Base-by-base conservation (phyloP, 2,329 filamentous ascomycete species). In the Trichoderma asperellum region DNA sequence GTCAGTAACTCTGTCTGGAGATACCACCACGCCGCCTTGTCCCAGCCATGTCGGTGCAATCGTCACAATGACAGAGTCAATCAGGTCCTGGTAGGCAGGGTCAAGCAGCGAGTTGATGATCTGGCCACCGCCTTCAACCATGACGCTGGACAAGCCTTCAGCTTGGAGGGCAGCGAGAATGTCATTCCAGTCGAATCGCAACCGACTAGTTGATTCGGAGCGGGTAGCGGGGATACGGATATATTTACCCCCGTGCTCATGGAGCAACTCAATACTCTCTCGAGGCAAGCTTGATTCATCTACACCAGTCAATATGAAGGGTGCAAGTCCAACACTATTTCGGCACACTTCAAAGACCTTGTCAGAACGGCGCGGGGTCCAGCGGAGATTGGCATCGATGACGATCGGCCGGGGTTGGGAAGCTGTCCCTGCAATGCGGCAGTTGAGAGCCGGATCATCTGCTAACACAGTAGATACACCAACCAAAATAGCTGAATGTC, bases 41-140 rank as follows among this genome's bases (percentile, higher is more conserved):
- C 95, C 95, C n/a, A 98, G 84, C 88, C 93, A 98, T 0, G 89
- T 93, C 10, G 95, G 95, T 3, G 95, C 94, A 75, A 97, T 89
- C 0, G 95, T 97, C 69, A 97, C 85, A 74, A 98, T 91, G 60
- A 97, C 89, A 2, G 91, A 91, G 76, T 93, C 87, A 53, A 97
- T 84, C 10, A 94, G 81, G n/a, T 78, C 74, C 18, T 87, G 83
- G 74, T 89, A 88, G 34, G 82, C 81, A 2, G 87, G 83, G 49
- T 86, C 83, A n/a, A 98, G 83, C 21, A 98, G 81, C 47, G 91
- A 88, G 77, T 96, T 96, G 77, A 98, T 93, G 40, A 97, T 89
- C 12, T 85, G 83, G 0, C 88, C 94, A 12, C 95, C 95, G 0
- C 95, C 95, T 79, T 98, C 95, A 60, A 98, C 86, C 95, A 97